Conservation (phyloP, 2,329 filamentous ascomycete genomes). For the Myriosclerotinia curreyana region DNA sequence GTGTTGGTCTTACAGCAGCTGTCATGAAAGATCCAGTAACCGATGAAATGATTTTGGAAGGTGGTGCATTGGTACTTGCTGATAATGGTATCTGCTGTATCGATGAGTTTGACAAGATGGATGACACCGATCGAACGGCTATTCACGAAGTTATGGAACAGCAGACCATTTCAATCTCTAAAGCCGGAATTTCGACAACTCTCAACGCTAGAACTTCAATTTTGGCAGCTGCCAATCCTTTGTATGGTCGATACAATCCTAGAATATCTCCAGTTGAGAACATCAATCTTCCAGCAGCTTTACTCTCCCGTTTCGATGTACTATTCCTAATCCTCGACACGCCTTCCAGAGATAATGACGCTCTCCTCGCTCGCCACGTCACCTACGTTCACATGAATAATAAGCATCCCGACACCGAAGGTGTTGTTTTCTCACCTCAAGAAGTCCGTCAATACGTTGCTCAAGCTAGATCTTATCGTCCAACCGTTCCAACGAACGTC, state of each 20-base stretch:
- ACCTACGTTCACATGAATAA: conserved; percentile 97
- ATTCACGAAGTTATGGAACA: conserved; percentile 89
- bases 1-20: conserved; percentile 77
- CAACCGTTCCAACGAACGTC: conserved; percentile 77
- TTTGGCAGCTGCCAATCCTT: conserved; percentile 90
- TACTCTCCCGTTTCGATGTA: conserved; percentile 95
- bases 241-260: conserved; percentile 98
- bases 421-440: conserved; percentile 81
- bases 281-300: conserved; percentile 96
- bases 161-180: conserved; percentile 80
- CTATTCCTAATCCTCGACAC: conserved; percentile 97
- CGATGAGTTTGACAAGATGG: conserved; percentile 86
- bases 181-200: conserved; percentile 93
- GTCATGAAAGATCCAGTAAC: conserved; percentile 79
- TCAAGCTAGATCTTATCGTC: conserved; percentile 84
- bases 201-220: conserved; percentile 96
- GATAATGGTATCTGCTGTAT: conserved; percentile 83
- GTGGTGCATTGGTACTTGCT: conserved; percentile 73
- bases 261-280: conserved; percentile 97
- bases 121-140: conserved; percentile 71
- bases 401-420: conserved; percentile 76
- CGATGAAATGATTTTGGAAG: conserved; percentile 75
- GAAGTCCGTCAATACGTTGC: conserved; percentile 97
- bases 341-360: conserved; percentile 82
- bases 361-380: conserved; percentile 92